phyloP scores from a whole-genome alignment of 768 basidiomycete species.

The Termitomyces eurrhizus region DNA sequence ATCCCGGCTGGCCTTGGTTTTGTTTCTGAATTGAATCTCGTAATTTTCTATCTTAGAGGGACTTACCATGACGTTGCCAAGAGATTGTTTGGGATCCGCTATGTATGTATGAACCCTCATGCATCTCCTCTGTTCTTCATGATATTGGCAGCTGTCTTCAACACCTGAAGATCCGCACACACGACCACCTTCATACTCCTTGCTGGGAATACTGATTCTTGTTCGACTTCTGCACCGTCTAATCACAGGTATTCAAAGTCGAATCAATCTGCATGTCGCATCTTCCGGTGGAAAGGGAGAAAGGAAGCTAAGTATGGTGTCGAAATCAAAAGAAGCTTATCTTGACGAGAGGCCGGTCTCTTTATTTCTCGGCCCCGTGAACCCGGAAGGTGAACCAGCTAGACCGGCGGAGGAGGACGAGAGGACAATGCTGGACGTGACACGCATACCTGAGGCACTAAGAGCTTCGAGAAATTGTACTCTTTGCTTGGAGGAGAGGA shows the following conservation, averaged over 20 bases:
- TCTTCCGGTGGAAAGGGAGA: constrained; percentile 25
- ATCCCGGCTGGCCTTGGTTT: constrained; percentile 55
- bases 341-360: constrained; percentile 64
- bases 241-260: constrained; percentile 36
- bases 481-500: constrained; percentile 81
- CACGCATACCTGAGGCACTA: constrained; percentile 44
- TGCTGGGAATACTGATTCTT: constrained; percentile 72
- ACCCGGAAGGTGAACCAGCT: constrained; percentile 49
- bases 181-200: constrained; percentile 81
- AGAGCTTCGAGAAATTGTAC: constrained; percentile 72
- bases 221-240: constrained; percentile 64
- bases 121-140: neutral
- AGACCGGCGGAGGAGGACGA: constrained; percentile 68
- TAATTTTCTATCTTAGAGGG: constrained; percentile 75
- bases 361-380: constrained; percentile 43
- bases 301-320: constrained; percentile 24
- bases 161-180: constrained; percentile 66
- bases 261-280: constrained; percentile 9
- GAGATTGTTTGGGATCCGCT: constrained; percentile 61
- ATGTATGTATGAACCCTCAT: constrained; percentile 39
- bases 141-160: constrained; percentile 57
- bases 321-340: constrained; percentile 32
- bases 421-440: constrained; percentile 60
- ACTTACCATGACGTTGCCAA: constrained; percentile 74
- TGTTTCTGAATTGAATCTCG: constrained; percentile 68